Evolutionary conservation across 192 early-diverging fungal species (phyloP).

Genomic region (Physocladia obscura): DNA sequence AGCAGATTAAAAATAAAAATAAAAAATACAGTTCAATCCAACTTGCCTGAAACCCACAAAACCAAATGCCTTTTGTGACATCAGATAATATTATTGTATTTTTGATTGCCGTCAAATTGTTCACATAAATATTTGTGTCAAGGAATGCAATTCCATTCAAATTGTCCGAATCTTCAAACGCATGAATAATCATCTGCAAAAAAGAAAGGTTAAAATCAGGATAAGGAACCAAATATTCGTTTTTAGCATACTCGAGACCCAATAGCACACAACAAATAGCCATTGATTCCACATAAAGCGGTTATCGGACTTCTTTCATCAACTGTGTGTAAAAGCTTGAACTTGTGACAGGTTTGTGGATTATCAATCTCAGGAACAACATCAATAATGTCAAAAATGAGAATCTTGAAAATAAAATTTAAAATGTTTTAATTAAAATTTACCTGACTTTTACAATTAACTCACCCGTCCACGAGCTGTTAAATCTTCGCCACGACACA

Average conservation of each 20-base stretch:
- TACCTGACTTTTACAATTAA: background rate
- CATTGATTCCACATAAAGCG: constrained; percentile 79
- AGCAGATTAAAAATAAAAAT: constrained; percentile 1
- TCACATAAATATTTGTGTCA: constrained; percentile 90
- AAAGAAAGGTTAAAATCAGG: background rate
- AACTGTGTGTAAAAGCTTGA: constrained; percentile 78
- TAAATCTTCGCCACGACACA: constrained; percentile 87
- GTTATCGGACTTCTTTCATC: constrained; percentile 88
- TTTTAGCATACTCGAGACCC: constrained; percentile 83
- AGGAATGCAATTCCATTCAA: constrained; percentile 91
- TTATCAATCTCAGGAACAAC: constrained; percentile 93
- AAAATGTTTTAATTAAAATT: background rate
- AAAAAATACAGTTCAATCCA: constrained; percentile 3
- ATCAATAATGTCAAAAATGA: constrained; percentile 92
- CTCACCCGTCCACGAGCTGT: constrained; percentile 77
- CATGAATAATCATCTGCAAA: constrained; percentile 72
- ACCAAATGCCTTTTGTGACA: constrained; percentile 81
- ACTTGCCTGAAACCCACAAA: constrained; percentile 86
- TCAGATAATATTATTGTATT: constrained; percentile 88
- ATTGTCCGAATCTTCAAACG: constrained; percentile 71
- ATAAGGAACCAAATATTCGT: background rate
- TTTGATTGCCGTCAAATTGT: constrained; percentile 75
- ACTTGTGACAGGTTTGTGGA: constrained; percentile 90
- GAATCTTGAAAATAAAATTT: constrained; percentile 53
- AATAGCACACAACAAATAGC: constrained; percentile 81